A percentile compares a stretch with the other conserved stretches of the same genome.
Conservation (phyloP, 2,329 filamentous ascomycete species). For the Fusarium papillatum region DNA sequence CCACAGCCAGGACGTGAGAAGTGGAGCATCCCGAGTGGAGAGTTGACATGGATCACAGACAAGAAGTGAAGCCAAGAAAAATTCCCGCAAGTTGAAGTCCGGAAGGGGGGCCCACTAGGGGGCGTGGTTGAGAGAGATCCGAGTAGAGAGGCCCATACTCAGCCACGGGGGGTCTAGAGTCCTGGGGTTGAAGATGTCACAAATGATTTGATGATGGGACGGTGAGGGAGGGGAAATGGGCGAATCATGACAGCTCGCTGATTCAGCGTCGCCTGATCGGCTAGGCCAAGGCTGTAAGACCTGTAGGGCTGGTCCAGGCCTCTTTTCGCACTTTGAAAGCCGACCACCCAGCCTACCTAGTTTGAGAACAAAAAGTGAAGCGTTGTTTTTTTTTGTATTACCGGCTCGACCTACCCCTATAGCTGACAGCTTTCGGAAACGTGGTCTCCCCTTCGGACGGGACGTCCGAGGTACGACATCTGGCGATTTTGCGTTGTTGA, state of each 20-base stretch:
- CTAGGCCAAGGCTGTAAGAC: slow-evolving; percentile 7
- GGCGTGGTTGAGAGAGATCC: slow-evolving; percentile 9
- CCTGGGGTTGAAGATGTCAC: slow-evolving; percentile 15
- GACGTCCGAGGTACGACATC: slow-evolving; percentile 21
- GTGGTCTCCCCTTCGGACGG: neutral
- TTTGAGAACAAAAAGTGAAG: slow-evolving; percentile 3
- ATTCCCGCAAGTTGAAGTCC: slow-evolving; percentile 39
- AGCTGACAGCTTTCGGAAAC: neutral
- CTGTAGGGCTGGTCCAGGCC: slow-evolving; percentile 6
- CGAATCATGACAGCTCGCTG: slow-evolving; percentile 17
- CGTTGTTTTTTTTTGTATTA: slow-evolving; percentile 15
- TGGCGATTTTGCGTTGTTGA: slow-evolving; percentile 30
- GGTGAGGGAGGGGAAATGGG: slow-evolving; percentile 9
- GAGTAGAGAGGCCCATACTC: slow-evolving; percentile 2
- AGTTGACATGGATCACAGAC: slow-evolving; percentile 26
- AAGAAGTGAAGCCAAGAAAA: slow-evolving; percentile 5
- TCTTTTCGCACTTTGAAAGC: slow-evolving; percentile 40
- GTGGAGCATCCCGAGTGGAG: slow-evolving; percentile 18
- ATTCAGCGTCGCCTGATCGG: slow-evolving; percentile 30
- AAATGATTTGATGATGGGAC: slow-evolving; percentile 24
- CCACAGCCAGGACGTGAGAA: slow-evolving; percentile 11
- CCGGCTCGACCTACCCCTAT: slow-evolving; percentile 11
- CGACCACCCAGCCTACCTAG: slow-evolving; percentile 25
- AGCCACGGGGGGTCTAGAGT: slow-evolving; percentile 8
- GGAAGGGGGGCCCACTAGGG: slow-evolving; percentile 4